These are phyloP conservation scores for Leccinum barrowsii DNA, from an alignment of 768 basidiomycete genomes.

Conservation along the genomic window DNA sequence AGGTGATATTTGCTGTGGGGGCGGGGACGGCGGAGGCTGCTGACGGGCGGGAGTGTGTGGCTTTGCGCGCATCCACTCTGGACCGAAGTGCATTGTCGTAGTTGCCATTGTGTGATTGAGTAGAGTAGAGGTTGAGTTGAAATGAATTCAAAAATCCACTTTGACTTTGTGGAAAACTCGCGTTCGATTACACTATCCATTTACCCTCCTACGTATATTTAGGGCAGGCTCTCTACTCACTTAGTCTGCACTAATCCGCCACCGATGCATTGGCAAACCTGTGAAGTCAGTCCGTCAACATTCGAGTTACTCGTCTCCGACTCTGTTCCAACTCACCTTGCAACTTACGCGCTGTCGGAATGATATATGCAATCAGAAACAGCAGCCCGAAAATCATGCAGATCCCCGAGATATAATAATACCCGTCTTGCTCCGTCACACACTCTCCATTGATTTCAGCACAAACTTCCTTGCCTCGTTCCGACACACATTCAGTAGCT, in stretches of 20 bases:
- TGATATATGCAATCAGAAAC: conserved; percentile 70
- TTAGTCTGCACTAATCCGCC: conserved; percentile 54
- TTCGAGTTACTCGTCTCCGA: not conserved
- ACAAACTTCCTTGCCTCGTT: conserved; percentile 82
- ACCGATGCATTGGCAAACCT: conserved; percentile 69
- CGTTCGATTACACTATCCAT: conserved; percentile 16
- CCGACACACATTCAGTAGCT: conserved; percentile 90
- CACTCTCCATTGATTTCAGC: conserved; percentile 74
- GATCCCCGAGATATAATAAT: conserved; percentile 78
- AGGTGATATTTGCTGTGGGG: conserved; percentile 40
- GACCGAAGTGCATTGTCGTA: conserved; percentile 84
- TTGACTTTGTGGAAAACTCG: conserved; percentile 23
- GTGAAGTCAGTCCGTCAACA: conserved; percentile 12
- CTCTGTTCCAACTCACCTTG: conserved; percentile 59
- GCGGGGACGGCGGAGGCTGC: conserved; percentile 58
- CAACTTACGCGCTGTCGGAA: conserved; percentile 79
- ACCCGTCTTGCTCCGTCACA: conserved; percentile 84
- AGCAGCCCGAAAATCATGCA: conserved; percentile 76
- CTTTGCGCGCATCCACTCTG: conserved; percentile 91
- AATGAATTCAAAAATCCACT: conserved; percentile 15
- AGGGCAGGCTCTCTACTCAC: conserved; percentile 27
- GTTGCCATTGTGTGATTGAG: conserved; percentile 39
- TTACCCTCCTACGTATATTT: conserved; percentile 17
- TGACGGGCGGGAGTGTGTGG: conserved; percentile 51
- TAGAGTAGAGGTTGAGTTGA: not conserved